These are phyloP conservation scores for Debaryomyces sp. DNA, from an alignment of 1,139 yeast genomes.

Conservation along the genomic window DNA sequence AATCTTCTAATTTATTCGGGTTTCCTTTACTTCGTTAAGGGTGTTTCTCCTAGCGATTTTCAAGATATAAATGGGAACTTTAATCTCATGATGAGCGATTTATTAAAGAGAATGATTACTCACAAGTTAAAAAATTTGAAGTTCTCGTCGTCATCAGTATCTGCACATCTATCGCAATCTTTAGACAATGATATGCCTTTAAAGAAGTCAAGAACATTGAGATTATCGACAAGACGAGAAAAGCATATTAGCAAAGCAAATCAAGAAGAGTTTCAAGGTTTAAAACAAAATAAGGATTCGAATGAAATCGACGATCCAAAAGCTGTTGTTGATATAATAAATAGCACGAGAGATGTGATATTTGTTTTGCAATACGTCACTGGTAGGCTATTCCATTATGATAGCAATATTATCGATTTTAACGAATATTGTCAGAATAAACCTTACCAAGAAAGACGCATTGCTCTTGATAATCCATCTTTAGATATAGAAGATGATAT, in stretches of 20 bases:
- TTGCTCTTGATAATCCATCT: conserved; percentile 27
- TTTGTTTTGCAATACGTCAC: conserved; percentile 64
- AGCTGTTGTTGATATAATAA: conserved; percentile 45
- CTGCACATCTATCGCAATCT: conserved; percentile 13
- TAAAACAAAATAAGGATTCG: conserved; percentile 12
- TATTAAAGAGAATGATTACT: conserved; percentile 32
- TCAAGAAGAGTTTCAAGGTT: conserved; percentile 2
- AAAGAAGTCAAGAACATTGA: conserved; percentile 36
- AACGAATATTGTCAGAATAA: conserved; percentile 46
- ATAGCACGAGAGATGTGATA: conserved; percentile 39
- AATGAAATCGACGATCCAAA: conserved; percentile 41
- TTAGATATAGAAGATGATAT: conserved; percentile 21
- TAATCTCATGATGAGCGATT: conserved; percentile 26
- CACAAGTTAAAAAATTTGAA: conserved; percentile 25
- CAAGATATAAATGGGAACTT: conserved; percentile 33
- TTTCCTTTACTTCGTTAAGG: conserved; percentile 65
- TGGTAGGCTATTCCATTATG: conserved; percentile 66
- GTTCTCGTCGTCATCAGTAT: conserved; percentile 13
- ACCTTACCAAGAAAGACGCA: conserved; percentile 41
- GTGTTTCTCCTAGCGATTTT: conserved; percentile 43
- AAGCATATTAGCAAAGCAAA: conserved; percentile 21
- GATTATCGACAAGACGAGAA: conserved; percentile 33
- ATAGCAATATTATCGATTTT: conserved; percentile 51
- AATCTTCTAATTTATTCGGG: conserved; percentile 60
- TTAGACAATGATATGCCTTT: conserved; percentile 20